Evolutionary conservation across 441 rosid genomes (phyloP), one percentile per base, ranked within the genome.

Genomic region (Eutrema salsugineum): DNA sequence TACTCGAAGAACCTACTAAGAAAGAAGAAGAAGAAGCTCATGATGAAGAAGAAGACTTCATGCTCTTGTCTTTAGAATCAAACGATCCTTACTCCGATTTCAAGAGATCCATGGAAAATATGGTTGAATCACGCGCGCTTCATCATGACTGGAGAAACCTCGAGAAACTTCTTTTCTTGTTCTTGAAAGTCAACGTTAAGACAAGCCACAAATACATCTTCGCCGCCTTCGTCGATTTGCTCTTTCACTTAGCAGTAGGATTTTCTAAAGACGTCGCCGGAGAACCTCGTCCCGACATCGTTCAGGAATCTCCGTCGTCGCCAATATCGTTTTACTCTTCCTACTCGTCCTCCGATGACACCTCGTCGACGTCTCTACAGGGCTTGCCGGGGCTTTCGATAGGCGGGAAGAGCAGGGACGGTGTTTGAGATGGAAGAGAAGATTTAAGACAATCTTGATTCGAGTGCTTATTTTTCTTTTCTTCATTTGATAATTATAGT

Each of bases 101-200:
- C 77, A 78, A 82, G 70, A 66, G 74, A 7, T 83, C 87, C 0
- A 85, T 88, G 93, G 91, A 83, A 78, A 83, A 83, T 62, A 88
- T 88, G 87, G 89, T 85, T 69, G 81, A 81, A 78, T 71, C 77
- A 14, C 79, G 81, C 54, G 81, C 78, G 51, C 44, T 82, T 63
- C 66, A 68, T 46, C 83, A 81, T 66, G 86, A 85, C 6, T 86
- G 93, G 93, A 83, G 68, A 11, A 66, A 78, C 39, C 73, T 88
- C 42, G 89, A 85, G 70, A 83, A 84, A 62, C 56, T 86, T 79
- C 66, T 88, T 59, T 83, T 82, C 4, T 83, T 86, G 89, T 83
- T 81, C 77, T 77, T 88, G 75, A 81, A 75, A 72, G 80, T 79
- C 6, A 88, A 85, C 38, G 86, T 78, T 40, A 83, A 76, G 80